Conservation (phyloP, 2,329 filamentous ascomycete species). For the Colletotrichum salicis region DNA sequence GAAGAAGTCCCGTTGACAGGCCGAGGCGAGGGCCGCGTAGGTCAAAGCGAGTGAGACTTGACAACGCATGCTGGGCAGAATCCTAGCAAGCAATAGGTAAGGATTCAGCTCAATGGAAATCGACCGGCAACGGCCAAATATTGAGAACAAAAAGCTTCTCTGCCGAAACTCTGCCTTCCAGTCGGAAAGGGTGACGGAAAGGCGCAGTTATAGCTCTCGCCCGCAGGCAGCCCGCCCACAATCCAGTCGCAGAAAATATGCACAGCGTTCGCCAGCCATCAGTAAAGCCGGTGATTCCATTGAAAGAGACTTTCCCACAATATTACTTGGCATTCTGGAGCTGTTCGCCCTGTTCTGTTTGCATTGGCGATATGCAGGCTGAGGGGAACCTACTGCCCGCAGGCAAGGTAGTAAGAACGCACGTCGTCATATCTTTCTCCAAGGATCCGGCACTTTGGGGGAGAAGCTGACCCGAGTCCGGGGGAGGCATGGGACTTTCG, state of each 20-base stretch:
- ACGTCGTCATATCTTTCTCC: conserved; percentile 13
- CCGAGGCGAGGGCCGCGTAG: conserved; percentile 39
- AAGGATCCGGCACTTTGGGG: neutral
- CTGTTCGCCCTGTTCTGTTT: neutral
- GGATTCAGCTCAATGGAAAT: neutral
- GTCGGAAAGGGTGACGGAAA: neutral
- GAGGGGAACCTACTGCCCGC: neutral
- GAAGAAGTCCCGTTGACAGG: conserved; percentile 45
- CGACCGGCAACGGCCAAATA: neutral
- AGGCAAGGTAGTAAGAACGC: neutral
- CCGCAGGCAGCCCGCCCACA: neutral
- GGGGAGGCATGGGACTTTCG: neutral
- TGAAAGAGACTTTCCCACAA: neutral
- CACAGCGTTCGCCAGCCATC: neutral
- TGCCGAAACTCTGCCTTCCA: no score
- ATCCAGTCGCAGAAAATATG: no score
- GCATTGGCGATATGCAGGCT: neutral
- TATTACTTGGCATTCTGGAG: neutral
- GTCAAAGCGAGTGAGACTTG: conserved; percentile 33
- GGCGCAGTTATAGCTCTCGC: conserved; percentile 10
- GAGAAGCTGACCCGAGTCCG: neutral
- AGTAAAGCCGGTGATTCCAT: conserved; percentile 21
- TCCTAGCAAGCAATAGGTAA: neutral
- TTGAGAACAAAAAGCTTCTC: neutral
- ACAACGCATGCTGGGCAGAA: conserved; percentile 10